These are phyloP conservation scores for Mucor piriformis DNA, from an alignment of 371 early-diverging fungal species.

Conservation along the genomic window DNA sequence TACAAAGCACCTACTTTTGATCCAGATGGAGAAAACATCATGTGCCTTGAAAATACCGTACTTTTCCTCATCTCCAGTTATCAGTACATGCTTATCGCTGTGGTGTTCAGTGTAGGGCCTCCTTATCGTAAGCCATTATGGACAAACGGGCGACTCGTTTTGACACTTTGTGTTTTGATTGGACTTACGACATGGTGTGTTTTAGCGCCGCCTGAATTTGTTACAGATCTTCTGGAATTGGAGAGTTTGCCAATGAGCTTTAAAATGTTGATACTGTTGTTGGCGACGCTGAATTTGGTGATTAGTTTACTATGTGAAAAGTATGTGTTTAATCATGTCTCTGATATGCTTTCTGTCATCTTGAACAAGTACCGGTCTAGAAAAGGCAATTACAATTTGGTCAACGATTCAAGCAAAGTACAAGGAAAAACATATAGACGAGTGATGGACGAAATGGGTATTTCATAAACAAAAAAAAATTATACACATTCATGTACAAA, in stretches of 20 bases:
- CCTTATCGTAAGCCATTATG: constrained; percentile 87
- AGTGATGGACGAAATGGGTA: constrained; percentile 53
- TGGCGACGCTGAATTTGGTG: constrained; percentile 51
- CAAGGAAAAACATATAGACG: constrained; percentile 51
- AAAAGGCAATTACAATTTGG: constrained; percentile 25
- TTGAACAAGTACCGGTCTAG: constrained; percentile 1
- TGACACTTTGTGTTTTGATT: constrained; percentile 51
- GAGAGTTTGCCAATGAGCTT: constrained; percentile 53
- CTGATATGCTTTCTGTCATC: constrained; percentile 16
- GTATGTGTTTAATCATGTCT: constrained; percentile 43
- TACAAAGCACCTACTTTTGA: constrained; percentile 61
- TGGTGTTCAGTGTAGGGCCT: constrained; percentile 92
- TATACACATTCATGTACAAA: background rate
- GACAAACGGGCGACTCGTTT: constrained; percentile 77
- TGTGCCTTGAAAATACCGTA: constrained; percentile 84
- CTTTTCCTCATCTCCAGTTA: constrained; percentile 89
- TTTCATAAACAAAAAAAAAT: background rate
- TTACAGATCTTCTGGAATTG: constrained; percentile 60
- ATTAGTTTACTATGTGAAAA: constrained; percentile 59
- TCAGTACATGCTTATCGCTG: constrained; percentile 90
- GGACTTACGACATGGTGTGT: constrained; percentile 55
- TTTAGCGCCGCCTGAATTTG: constrained; percentile 46
- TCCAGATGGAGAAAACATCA: constrained; percentile 72
- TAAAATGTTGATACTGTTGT: constrained; percentile 44
- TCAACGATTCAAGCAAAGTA: background rate